Conservation (phyloP, 2,329 filamentous ascomycete species). For the Claviceps maximensis region DNA sequence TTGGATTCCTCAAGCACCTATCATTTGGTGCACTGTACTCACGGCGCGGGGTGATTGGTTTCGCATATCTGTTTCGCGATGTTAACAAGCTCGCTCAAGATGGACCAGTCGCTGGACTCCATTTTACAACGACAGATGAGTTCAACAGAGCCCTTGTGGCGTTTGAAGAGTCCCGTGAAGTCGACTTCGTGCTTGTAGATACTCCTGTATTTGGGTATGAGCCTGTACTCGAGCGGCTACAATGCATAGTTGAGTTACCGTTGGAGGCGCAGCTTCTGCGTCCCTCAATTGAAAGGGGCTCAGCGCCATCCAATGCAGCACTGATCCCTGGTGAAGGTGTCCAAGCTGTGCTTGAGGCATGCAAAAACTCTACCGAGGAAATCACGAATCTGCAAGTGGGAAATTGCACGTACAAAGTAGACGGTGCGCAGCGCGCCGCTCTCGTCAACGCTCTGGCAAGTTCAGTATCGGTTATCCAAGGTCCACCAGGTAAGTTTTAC, state of each 20-base stretch:
- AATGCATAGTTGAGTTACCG: slow-evolving; percentile 41
- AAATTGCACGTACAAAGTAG: background rate
- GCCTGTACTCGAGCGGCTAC: slow-evolving; percentile 47
- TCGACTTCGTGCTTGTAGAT: slow-evolving; percentile 45
- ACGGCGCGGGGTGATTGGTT: slow-evolving; percentile 39
- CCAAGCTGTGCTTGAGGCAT: background rate
- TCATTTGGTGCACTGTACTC: slow-evolving; percentile 48
- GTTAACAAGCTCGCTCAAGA: slow-evolving; percentile 26
- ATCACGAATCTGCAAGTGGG: background rate
- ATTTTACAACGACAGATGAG: slow-evolving; percentile 32
- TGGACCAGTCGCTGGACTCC: slow-evolving; percentile 36
- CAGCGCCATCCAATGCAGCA: background rate
- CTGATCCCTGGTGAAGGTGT: background rate
- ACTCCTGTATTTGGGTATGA: slow-evolving; percentile 57
- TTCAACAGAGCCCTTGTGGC: slow-evolving; percentile 33
- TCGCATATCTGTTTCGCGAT: slow-evolving; percentile 44
- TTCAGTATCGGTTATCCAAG: background rate
- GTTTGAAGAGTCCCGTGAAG: slow-evolving; percentile 14
- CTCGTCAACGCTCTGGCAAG: background rate
- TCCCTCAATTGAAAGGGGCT: background rate
- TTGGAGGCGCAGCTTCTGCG: slow-evolving; percentile 39
- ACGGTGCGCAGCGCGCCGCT: background rate
- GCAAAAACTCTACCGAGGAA: background rate
- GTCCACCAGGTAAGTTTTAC: background rate
- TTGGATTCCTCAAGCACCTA: slow-evolving; percentile 42